Evolutionary conservation across 2,329 filamentous ascomycete species (phyloP), one percentile per base, ranked within the genome.

Genomic region (Botrytis aclada): DNA sequence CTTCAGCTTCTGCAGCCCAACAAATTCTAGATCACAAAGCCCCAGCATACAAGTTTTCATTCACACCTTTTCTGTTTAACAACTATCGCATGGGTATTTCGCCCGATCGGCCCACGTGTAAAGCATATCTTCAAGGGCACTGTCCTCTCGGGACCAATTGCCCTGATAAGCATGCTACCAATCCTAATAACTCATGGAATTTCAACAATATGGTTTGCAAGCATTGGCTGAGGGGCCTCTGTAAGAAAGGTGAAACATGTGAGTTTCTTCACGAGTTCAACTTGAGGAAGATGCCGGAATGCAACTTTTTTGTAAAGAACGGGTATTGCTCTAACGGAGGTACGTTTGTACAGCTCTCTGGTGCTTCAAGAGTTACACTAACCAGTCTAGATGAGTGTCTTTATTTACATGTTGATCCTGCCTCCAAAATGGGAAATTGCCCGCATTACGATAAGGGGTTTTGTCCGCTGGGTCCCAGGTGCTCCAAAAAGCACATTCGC

Each of bases 231-330:
- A 93, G 97, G 76, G 95, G 95, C 0, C 89, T 99, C 32, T 99
- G 96, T 87, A 99, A 99, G 82, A 98, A 98, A 84, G 96, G 95
- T 79, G 92, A 98, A 81, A 89, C 90, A 77, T 99, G 96, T 89
- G 96, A 99, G 85, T 99, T 98, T 80, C 86, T 98, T 66, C 96
- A 99, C 86, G 96, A 98, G 84, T 99, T 98, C 86, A 98, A 99
- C 84, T 88, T 99, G 78, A 91, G 96, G 76, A 95, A 96, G 83
- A 98, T 98, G 94, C 95, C 96, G 75, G 96, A 98, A 84, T 99
- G 96, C 84, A 97, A 97, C 80, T 97, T 97, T 83, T 98, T 95
- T 84, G 91, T 94, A 73, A 89, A 94, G 74, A 97, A 96, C 81
- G 94, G 94, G 72, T 98, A 97, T 82, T 99, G 96, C 84, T 93